Conservation (phyloP, 768 basidiomycete genomes). For the Vararia minispora region DNA sequence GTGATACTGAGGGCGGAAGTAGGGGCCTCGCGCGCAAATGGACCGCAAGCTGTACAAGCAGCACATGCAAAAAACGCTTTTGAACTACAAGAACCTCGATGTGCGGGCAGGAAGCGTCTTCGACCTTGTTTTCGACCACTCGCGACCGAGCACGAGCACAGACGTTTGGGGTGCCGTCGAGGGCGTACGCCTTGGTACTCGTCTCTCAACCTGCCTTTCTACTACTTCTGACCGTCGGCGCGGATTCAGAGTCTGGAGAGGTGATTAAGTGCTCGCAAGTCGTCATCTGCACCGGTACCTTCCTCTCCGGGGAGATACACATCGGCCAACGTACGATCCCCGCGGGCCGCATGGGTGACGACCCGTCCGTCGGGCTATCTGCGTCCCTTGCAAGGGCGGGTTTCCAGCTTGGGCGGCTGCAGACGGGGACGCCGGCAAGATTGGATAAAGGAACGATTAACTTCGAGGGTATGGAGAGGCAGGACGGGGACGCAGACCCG, state of each 20-base stretch:
- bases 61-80: conserved; percentile 65
- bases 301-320: conserved; percentile 85
- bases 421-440: conserved; percentile 82
- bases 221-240: neutral
- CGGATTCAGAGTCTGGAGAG: conserved; percentile 55
- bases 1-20: neutral
- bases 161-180: conserved; percentile 38
- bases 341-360: conserved; percentile 66
- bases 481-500: conserved; percentile 57
- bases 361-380: conserved; percentile 65
- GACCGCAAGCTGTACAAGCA: conserved; percentile 76
- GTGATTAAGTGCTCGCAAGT: conserved; percentile 68
- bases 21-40: conserved; percentile 88
- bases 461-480: conserved; percentile 46
- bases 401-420: conserved; percentile 73
- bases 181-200: conserved; percentile 59
- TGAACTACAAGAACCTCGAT: conserved; percentile 57
- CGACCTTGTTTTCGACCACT: conserved; percentile 59
- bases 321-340: conserved; percentile 70
- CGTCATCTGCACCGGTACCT: conserved; percentile 86
- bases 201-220: neutral
- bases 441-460: conserved; percentile 62
- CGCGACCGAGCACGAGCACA: conserved; percentile 17
- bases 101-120: conserved; percentile 67
- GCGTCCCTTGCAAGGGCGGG: conserved; percentile 63